Evolutionary conservation across 805 yeast genomes (phyloP).

Genomic region (Zygosaccharomyces pseudorouxii): DNA sequence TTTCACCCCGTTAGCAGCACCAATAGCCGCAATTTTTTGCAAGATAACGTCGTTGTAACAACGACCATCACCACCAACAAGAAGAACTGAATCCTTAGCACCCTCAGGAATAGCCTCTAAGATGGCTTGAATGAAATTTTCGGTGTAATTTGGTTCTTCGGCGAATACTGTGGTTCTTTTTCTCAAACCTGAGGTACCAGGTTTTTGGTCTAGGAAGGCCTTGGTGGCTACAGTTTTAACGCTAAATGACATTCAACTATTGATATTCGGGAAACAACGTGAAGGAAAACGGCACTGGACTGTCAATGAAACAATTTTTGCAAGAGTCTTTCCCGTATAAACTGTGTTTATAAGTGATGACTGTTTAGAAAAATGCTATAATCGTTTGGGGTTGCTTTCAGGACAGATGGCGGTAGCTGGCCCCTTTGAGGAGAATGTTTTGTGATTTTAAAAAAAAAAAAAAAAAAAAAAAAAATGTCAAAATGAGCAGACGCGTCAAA

Average conservation of each 20-base stretch:
- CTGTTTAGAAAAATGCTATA: background rate
- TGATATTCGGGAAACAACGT: background rate
- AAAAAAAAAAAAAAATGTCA: background rate
- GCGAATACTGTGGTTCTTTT: constrained; percentile 85
- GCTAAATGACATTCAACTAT: constrained; percentile 21
- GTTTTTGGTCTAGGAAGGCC: constrained; percentile 87
- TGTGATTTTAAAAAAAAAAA: background rate
- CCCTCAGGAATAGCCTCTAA: constrained; percentile 91
- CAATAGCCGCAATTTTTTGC: constrained; percentile 73
- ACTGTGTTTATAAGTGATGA: background rate
- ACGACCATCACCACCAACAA: constrained; percentile 96
- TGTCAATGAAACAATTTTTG: background rate
- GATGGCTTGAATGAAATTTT: constrained; percentile 87
- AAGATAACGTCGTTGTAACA: constrained; percentile 80
- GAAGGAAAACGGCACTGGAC: background rate
- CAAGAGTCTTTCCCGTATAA: background rate
- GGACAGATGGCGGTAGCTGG: background rate
- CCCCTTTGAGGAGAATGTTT: background rate
- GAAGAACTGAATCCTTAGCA: constrained; percentile 62
- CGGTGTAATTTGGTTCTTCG: constrained; percentile 69
- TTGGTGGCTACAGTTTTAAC: constrained; percentile 50
- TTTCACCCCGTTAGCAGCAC: constrained; percentile 87
- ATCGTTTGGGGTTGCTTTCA: background rate
- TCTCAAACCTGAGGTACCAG: constrained; percentile 96
- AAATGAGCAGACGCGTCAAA: no score